A percentile compares a stretch with the other conserved stretches of the same genome.
These are phyloP conservation scores for Podaxis sp. DNA, from an alignment of 768 basidiomycete species.

Conservation along the genomic window DNA sequence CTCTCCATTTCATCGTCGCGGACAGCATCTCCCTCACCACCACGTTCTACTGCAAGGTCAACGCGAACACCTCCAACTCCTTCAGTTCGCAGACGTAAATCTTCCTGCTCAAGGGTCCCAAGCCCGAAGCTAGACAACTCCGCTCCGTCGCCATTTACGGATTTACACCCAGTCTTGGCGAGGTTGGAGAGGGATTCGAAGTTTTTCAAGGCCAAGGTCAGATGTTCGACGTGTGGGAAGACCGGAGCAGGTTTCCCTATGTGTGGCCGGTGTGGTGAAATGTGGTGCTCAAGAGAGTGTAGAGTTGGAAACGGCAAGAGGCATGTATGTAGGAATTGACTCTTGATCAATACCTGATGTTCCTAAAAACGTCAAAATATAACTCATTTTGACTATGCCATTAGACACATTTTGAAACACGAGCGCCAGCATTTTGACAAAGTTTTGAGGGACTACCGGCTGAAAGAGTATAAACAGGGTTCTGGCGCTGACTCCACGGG, in stretches of 20 bases:
- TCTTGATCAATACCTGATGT: neutral
- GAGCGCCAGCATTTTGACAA: too few relatives aligned
- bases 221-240: slow-evolving; percentile 46
- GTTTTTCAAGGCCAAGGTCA: slow-evolving; percentile 31
- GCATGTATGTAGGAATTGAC: slow-evolving; percentile 33
- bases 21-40: neutral
- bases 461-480: too few relatives aligned
- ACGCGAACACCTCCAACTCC: neutral
- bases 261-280: slow-evolving; percentile 47
- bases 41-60: neutral
- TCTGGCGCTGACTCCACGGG: too few relatives aligned
- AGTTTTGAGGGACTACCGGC: too few relatives aligned
- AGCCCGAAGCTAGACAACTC: neutral
- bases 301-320: slow-evolving; percentile 41
- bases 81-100: neutral
- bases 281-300: slow-evolving; percentile 57
- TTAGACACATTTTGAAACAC: too few relatives aligned
- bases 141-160: neutral
- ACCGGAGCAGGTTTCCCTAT: slow-evolving; percentile 46
- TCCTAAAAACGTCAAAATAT: neutral
- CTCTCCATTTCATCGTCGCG: slow-evolving; percentile 1
- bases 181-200: slow-evolving; percentile 44
- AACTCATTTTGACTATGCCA: neutral
- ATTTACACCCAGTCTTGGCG: slow-evolving; percentile 37
- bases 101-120: neutral